These are phyloP conservation scores for Sclerotinia subarctica DNA, from an alignment of 2,329 filamentous ascomycete genomes.

Conservation along the genomic window DNA sequence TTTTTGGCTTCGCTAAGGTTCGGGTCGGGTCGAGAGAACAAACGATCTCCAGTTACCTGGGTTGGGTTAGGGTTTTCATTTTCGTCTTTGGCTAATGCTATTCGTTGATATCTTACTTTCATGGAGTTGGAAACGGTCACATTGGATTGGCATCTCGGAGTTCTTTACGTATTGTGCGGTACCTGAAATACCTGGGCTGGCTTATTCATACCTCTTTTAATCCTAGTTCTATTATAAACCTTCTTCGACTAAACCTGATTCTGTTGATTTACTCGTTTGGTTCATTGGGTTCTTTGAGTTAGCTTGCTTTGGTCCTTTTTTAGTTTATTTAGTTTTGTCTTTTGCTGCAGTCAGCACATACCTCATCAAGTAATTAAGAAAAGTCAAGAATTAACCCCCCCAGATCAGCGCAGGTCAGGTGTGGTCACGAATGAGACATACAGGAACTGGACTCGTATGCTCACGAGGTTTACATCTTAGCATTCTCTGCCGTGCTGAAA, in stretches of 20 bases:
- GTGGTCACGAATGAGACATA: slow-evolving; percentile 11
- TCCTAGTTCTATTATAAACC: slow-evolving; percentile 4
- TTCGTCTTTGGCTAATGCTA: neutral
- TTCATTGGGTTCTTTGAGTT: neutral
- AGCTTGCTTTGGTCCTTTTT: neutral
- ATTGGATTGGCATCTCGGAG: slow-evolving; percentile 9
- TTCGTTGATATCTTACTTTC: neutral
- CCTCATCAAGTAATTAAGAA: neutral
- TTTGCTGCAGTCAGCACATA: slow-evolving; percentile 11
- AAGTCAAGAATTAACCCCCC: neutral
- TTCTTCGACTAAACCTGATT: neutral
- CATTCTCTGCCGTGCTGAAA: slow-evolving; percentile 4
- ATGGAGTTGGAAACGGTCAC: slow-evolving; percentile 8
- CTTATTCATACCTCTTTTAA: slow-evolving; percentile 6
- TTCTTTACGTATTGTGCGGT: neutral
- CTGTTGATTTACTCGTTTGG: neutral
- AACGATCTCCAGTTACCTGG: neutral
- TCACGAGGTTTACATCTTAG: slow-evolving; percentile 1
- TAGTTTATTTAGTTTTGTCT: neutral
- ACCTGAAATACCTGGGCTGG: neutral
- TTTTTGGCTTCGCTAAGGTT: slow-evolving; percentile 2
- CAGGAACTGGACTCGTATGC: slow-evolving; percentile 14
- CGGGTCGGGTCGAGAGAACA: slow-evolving; percentile 12
- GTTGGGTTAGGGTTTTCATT: neutral
- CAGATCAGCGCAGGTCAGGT: slow-evolving; percentile 9